Evolutionary conservation across 2,329 filamentous ascomycete species (phyloP), one percentile per base, ranked within the genome.

Genomic region (Phaeosphaeriaceae sp.): DNA sequence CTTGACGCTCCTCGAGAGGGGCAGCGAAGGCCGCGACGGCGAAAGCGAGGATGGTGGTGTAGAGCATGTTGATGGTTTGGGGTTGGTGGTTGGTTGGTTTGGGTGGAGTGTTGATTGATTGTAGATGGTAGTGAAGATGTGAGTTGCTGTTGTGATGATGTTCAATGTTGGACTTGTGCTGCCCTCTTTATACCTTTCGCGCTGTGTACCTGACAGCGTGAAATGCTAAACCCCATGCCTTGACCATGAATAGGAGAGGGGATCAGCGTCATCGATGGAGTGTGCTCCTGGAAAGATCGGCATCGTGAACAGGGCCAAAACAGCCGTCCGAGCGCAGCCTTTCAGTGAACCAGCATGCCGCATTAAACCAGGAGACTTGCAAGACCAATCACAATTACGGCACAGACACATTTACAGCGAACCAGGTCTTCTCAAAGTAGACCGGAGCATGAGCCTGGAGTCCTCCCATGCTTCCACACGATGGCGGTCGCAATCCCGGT

Each of bases 31-130:
- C 63, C 22, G 73, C 71, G 50, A 68, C 60, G 41, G 70, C 71
- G 54, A 76, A 69, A 46, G 70, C 70, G 54, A 76, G 60, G 56
- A 74, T 63, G 67, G 68, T 63, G 66, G 72, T 58, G 74, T 73
- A 76, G 47, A 68, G 72, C 74, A 76, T 78, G 25, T 63, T 76
- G 70, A 67, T 53, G 40, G 50, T 49, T 53, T 19, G 49, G 40
- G 52, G 53, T 42, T 62, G 56, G 13, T 63, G 57, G 52, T 56
- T 54, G 62, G 59, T 58, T 54, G 57, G 49, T 61, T 57, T 54
- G 58, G 53, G 49, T 50, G 42, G 48, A 47, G 54, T 57, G 50
- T 44, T 36, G 31, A 13, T 58, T 63, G 56, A 10, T 61, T 54
- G 51, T 58, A 53, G 61, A 60, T 55, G 54, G 58, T 54, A 60